phyloP scores from a whole-genome alignment of 495 filamentous ascomycete species.

The Neurospora terricola region DNA sequence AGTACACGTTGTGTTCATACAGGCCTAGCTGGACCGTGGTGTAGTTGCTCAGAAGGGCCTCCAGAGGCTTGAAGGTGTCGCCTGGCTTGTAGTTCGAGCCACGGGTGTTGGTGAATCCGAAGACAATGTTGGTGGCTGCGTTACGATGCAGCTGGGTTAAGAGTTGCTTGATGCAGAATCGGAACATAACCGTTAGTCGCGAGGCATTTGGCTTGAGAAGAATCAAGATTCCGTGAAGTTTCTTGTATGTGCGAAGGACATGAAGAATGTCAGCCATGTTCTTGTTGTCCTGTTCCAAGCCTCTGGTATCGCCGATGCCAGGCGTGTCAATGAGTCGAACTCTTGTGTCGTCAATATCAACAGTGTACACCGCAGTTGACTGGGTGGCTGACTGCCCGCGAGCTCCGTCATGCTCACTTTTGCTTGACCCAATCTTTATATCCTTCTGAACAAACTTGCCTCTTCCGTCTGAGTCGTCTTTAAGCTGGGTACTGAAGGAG shows the following conservation, averaged over 20 bases:
- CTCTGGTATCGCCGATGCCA: constrained; percentile 35
- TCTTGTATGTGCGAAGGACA: constrained; percentile 20
- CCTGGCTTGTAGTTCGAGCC: constrained; percentile 33
- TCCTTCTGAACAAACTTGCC: constrained; percentile 11
- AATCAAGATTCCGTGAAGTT: constrained; percentile 36
- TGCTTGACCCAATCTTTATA: constrained; percentile 20
- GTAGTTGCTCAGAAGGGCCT: constrained; percentile 18
- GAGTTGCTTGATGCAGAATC: constrained; percentile 33
- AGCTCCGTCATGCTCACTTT: constrained; percentile 24
- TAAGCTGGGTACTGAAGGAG: constrained; percentile 26
- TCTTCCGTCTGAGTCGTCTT: constrained; percentile 9
- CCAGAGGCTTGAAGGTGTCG: constrained; percentile 28
- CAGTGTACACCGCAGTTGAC: constrained; percentile 17
- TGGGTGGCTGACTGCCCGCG: constrained; percentile 32
- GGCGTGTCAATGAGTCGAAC: constrained; percentile 38
- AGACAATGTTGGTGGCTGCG: constrained; percentile 30
- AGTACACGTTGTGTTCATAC: constrained; percentile 21
- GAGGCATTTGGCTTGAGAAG: constrained; percentile 36
- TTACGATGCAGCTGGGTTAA: constrained; percentile 24
- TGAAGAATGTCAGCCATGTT: constrained; percentile 36
- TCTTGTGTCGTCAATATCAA: constrained; percentile 13
- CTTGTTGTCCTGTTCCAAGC: constrained; percentile 23
- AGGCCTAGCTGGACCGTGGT: constrained; percentile 16
- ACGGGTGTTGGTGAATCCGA: constrained; percentile 37
- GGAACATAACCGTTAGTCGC: constrained; percentile 27